Evolutionary conservation across 805 yeast genomes (phyloP).

Genomic region (Suhomyces pyralidae): DNA sequence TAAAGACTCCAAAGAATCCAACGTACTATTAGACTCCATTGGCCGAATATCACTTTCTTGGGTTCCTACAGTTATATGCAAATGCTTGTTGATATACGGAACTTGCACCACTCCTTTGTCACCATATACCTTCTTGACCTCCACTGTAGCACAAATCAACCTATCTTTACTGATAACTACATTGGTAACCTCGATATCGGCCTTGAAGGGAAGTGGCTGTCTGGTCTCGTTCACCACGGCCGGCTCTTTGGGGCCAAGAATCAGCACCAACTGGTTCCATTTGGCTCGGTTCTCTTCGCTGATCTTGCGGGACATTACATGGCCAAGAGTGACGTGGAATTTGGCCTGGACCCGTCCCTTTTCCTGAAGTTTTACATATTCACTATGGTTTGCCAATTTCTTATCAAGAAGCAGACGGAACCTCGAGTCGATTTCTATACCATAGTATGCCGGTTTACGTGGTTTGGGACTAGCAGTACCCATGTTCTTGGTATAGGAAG

Average conservation of each 20-base stretch:
- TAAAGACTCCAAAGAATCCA: neutral
- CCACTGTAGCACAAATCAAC: slow-evolving; percentile 55
- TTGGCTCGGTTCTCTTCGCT: slow-evolving; percentile 14
- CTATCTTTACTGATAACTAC: slow-evolving; percentile 48
- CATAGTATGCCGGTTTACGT: slow-evolving; percentile 43
- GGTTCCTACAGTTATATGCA: slow-evolving; percentile 77
- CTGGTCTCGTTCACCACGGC: neutral
- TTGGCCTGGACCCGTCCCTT: slow-evolving; percentile 43
- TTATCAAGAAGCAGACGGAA: neutral
- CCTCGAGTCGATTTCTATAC: slow-evolving; percentile 30
- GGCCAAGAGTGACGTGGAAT: slow-evolving; percentile 71
- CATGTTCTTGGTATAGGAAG: slow-evolving; percentile 43
- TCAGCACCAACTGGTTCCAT: slow-evolving; percentile 16
- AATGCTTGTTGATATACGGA: slow-evolving; percentile 32
- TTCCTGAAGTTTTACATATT: slow-evolving; percentile 24
- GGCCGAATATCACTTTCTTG: slow-evolving; percentile 44
- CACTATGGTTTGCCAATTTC: neutral
- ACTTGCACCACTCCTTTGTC: slow-evolving; percentile 12
- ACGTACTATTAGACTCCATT: slow-evolving; percentile 45
- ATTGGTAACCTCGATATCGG: slow-evolving; percentile 40
- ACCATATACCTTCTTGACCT: slow-evolving; percentile 16
- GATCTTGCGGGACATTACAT: slow-evolving; percentile 21
- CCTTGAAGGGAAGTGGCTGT: slow-evolving; percentile 16
- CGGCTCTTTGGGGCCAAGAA: slow-evolving; percentile 5
- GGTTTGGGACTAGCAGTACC: slow-evolving; percentile 1